Base-by-base conservation (phyloP, 352 stramenopile genomes). In the Globisporangium recalcitrans region DNA sequence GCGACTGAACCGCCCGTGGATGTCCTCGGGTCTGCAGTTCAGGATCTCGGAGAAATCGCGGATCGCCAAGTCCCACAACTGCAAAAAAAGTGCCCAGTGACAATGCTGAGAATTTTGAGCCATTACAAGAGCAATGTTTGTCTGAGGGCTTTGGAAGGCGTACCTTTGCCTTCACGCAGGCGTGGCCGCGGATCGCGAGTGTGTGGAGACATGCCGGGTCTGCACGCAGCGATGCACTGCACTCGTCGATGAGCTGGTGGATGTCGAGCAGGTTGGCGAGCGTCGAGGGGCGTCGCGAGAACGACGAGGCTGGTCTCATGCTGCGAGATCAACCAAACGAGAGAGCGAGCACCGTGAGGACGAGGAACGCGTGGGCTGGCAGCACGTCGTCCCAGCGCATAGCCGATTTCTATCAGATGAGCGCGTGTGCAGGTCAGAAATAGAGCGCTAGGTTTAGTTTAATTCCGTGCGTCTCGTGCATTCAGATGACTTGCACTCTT, bases 101-200 rank as follows among this genome's bases (percentile, higher is more conserved):
- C 38, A 46, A 22, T 22, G 38, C 22, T 46, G 22, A 46, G 34
- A 42, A 42, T n/a, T n/a, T n/a, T n/a, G n/a, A n/a, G n/a, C n/a
- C n/a, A n/a, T n/a, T n/a, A n/a, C n/a, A n/a, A n/a, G n/a, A n/a
- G n/a, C n/a, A n/a, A n/a, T n/a, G n/a, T n/a, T n/a, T n/a, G n/a
- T n/a, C n/a, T n/a, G n/a, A n/a, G n/a, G n/a, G n/a, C n/a, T n/a
- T n/a, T n/a, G n/a, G 4, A 31, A n/a, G 13, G 7, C 31, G 3
- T 31, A 75, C 58, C 61, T 89, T 90, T 46, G 75, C 75, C 61
- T 91, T 90, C 71, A 93, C 80, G 44, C 68, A 88, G 1, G 83
- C 76, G 46, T 93, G 80, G 19, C 74, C 83, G 4, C 78, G 81
- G 0, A 90, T 72, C 1, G 82, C 80, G 16, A 72, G 76, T 11